These are phyloP conservation scores for Infundibulicybe gibba DNA, from an alignment of 768 basidiomycete genomes.

Conservation along the genomic window DNA sequence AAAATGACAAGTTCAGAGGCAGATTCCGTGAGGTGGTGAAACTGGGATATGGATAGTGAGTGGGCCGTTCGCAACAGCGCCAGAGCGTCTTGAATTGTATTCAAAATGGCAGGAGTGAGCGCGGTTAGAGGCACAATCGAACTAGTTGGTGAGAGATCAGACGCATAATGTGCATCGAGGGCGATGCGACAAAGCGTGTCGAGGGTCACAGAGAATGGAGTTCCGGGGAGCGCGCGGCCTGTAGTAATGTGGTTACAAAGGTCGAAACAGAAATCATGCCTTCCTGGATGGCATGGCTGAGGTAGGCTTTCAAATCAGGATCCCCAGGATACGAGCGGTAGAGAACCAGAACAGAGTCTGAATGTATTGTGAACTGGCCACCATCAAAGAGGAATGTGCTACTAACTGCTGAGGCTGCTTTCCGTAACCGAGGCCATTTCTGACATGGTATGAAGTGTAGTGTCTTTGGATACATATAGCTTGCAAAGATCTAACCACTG, in stretches of 20 bases:
- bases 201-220: constrained; percentile 62
- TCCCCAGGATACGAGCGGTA: constrained; percentile 71
- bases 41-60: constrained; percentile 50
- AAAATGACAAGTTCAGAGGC: constrained; percentile 64
- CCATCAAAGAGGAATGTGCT: not conserved
- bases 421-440: constrained; percentile 36
- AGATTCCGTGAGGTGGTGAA: constrained; percentile 54
- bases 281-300: constrained; percentile 54
- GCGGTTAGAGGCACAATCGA: constrained; percentile 52
- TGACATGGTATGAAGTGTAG: constrained; percentile 28
- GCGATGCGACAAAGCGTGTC: constrained; percentile 67
- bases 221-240: constrained; percentile 61
- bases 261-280: constrained; percentile 53
- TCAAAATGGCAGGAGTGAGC: constrained; percentile 44
- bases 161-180: constrained; percentile 60
- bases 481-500: constrained; percentile 72
- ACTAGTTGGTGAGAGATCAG: constrained; percentile 47
- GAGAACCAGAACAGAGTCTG: constrained; percentile 69
- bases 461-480: constrained; percentile 52
- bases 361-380: not conserved
- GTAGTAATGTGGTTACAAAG: constrained; percentile 65
- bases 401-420: constrained; percentile 59
- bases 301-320: constrained; percentile 61
- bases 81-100: constrained; percentile 58
- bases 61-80: constrained; percentile 55